Conservation (phyloP, 495 filamentous ascomycete genomes). For the Ramalina peruviana region DNA sequence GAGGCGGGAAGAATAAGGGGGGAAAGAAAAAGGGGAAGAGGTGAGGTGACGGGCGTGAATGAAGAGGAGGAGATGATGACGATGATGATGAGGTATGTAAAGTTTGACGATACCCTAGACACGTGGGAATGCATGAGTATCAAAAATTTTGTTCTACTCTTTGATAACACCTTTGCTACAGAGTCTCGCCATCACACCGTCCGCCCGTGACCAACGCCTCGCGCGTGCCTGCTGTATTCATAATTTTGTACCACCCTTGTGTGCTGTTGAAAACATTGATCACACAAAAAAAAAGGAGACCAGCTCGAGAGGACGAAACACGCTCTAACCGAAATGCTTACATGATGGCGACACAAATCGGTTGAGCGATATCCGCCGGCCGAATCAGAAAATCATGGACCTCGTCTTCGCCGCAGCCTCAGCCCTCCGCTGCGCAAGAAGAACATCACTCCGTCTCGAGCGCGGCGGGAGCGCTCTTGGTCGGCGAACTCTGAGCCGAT, state of each 20-base stretch:
- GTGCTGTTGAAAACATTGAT: no score
- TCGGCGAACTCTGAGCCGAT: slow-evolving; percentile 15
- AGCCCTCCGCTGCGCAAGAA: slow-evolving; percentile 7
- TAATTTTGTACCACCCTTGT: no score
- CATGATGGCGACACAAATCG: background rate
- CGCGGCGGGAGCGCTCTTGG: slow-evolving; percentile 11
- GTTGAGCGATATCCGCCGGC: background rate
- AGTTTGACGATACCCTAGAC: no score
- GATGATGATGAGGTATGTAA: background rate
- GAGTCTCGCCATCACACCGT: no score
- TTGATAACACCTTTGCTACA: no score
- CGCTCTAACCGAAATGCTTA: no score
- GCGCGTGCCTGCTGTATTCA: no score
- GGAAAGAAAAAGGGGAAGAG: slow-evolving; percentile 36
- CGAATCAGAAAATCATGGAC: slow-evolving; percentile 16
- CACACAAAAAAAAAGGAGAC: no score
- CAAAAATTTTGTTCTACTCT: no score
- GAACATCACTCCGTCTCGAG: slow-evolving; percentile 9
- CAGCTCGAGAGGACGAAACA: no score
- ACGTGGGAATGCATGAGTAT: no score
- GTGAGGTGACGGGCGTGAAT: slow-evolving; percentile 42
- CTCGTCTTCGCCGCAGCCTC: slow-evolving; percentile 12
- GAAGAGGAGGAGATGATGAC: slow-evolving; percentile 34
- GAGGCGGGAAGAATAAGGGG: slow-evolving; percentile 58
- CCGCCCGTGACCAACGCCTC: no score